Evolutionary conservation across 2,329 filamentous ascomycete genomes (phyloP).

Genomic region (Cercospora berteroae): DNA sequence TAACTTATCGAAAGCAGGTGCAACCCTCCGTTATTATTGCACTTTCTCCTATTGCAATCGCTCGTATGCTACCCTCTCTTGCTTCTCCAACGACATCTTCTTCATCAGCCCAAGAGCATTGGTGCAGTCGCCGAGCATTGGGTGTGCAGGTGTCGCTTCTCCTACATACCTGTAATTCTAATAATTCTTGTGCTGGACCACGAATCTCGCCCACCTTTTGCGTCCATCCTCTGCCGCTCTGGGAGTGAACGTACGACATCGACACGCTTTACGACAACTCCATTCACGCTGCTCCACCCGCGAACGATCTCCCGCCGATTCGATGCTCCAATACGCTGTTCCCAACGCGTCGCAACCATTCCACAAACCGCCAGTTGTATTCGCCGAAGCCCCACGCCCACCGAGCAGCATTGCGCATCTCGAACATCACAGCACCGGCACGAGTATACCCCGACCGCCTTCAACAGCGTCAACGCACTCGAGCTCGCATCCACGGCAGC

Average conservation of each 20-base stretch:
- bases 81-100: not conserved
- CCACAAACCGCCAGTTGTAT: conserved; percentile 22
- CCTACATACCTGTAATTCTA: conserved; percentile 2
- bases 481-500: conserved; percentile 7
- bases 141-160: not conserved
- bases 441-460: conserved; percentile 54
- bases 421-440: conserved; percentile 37
- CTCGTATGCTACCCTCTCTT: not conserved
- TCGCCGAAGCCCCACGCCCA: conserved; percentile 21
- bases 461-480: conserved; percentile 54
- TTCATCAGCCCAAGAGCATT: not conserved
- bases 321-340: conserved; percentile 49
- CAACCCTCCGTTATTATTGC: not conserved
- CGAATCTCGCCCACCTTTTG: not conserved
- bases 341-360: conserved; percentile 28
- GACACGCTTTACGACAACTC: not conserved
- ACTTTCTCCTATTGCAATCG: conserved; percentile 1
- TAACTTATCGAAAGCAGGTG: conserved; percentile 5
- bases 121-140: not conserved
- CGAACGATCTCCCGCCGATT: conserved; percentile 43
- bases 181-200: not conserved
- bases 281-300: not conserved
- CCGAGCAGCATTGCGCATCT: conserved; percentile 11
- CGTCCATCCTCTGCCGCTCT: not conserved
- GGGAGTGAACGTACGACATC: not conserved